phyloP scores from a whole-genome alignment of 164 flowering plant genomes.

The Chloranthus sessilifolius region DNA sequence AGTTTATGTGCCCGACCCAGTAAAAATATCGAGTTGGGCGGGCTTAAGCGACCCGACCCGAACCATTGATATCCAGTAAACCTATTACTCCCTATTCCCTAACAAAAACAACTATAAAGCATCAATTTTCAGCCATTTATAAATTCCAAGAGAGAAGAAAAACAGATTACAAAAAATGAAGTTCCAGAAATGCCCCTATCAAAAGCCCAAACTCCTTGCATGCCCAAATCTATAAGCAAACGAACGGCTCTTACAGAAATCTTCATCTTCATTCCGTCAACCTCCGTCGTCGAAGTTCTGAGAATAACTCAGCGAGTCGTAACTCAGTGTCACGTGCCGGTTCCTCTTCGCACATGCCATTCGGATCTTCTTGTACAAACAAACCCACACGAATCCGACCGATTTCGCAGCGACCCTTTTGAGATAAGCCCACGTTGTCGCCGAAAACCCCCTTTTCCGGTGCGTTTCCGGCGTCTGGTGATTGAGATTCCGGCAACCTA shows the following conservation, averaged over 20 bases:
- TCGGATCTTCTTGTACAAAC: not conserved
- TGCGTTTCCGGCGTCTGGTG: constrained; percentile 3
- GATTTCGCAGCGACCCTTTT: constrained; percentile 10
- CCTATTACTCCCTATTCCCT: too few relatives aligned
- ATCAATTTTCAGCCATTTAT: too few relatives aligned
- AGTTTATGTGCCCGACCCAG: too few relatives aligned
- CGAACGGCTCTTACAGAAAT: constrained; percentile 2
- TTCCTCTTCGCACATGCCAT: not conserved
- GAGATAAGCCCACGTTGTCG: not conserved
- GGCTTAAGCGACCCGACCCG: too few relatives aligned
- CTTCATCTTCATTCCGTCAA: constrained; percentile 6
- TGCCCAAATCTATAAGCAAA: constrained; percentile 8
- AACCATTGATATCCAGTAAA: too few relatives aligned
- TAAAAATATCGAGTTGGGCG: too few relatives aligned
- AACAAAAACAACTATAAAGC: too few relatives aligned
- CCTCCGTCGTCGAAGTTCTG: constrained; percentile 10
- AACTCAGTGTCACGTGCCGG: not conserved
- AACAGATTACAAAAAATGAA: not conserved
- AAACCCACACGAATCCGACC: not conserved
- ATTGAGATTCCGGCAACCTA: constrained; percentile 4
- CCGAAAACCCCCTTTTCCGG: not conserved
- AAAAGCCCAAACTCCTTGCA: not conserved
- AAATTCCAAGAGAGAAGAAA: not conserved
- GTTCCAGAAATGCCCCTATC: too few relatives aligned
- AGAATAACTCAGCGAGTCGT: constrained; percentile 1